phyloP scores from a whole-genome alignment of 1,139 yeast species.

The Tardiomyces digboiensis region DNA sequence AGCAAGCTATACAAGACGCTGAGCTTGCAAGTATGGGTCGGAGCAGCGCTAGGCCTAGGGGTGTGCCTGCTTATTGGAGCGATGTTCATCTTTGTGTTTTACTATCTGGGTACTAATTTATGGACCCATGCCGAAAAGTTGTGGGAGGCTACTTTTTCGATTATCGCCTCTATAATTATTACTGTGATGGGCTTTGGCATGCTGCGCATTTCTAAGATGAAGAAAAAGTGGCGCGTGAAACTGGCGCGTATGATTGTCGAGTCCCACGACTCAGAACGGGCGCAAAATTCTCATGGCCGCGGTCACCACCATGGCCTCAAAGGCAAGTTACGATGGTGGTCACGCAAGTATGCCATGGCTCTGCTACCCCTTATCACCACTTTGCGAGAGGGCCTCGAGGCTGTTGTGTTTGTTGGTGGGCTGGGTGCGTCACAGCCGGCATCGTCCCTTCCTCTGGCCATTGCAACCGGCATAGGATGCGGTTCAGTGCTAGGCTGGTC shows the following conservation, averaged over 20 bases:
- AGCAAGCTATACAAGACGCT: constrained; percentile 48
- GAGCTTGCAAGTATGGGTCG: constrained; percentile 73
- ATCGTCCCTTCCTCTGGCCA: constrained; percentile 72
- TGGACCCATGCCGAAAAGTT: constrained; percentile 78
- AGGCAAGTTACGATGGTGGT: constrained; percentile 10
- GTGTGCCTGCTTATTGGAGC: constrained; percentile 74
- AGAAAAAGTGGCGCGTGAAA: constrained; percentile 77
- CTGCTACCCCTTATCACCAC: constrained; percentile 75
- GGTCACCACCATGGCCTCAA: constrained; percentile 18
- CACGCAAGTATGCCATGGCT: constrained; percentile 66
- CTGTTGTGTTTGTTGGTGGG: constrained; percentile 86
- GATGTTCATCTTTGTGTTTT: constrained; percentile 65
- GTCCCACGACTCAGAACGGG: constrained; percentile 17
- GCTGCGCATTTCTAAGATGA: constrained; percentile 77
- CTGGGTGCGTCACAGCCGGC: constrained; percentile 47
- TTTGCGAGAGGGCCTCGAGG: constrained; percentile 86
- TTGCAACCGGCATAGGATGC: constrained; percentile 63
- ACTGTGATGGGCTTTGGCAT: constrained; percentile 86
- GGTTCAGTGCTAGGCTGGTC: constrained; percentile 58
- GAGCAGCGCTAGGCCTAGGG: constrained; percentile 61
- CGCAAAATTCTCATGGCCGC: background rate
- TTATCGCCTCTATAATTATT: constrained; percentile 71
- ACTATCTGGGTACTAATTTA: constrained; percentile 65
- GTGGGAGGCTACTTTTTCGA: constrained; percentile 88
- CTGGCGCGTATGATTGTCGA: constrained; percentile 43